These are phyloP conservation scores for Fraxinus anomala DNA, from an alignment of 257 asterid genomes.

Conservation along the genomic window DNA sequence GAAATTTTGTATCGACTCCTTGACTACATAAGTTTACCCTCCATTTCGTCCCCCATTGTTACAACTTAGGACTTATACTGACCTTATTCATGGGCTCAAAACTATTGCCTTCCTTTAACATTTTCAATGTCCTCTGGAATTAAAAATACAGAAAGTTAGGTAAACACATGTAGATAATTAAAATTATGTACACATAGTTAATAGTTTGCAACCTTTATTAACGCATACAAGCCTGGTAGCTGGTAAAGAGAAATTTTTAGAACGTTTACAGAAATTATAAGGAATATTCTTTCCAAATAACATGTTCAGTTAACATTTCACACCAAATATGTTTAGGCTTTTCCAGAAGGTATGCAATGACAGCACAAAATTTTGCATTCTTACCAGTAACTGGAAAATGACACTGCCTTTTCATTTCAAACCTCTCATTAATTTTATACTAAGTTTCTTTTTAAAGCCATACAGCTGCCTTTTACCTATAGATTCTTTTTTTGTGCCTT, in stretches of 20 bases:
- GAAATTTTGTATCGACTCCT: neutral
- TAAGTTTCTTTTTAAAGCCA: conserved; percentile 1
- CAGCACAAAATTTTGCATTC: neutral
- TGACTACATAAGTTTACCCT: neutral
- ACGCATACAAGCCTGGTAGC: neutral
- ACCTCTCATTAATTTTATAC: neutral
- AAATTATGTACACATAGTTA: neutral
- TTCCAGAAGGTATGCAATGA: neutral
- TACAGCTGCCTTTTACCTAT: neutral
- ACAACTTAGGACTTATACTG: neutral
- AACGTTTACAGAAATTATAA: neutral
- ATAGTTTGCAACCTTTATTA: neutral
- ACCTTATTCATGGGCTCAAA: neutral
- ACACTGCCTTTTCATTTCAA: neutral
- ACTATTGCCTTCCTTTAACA: neutral
- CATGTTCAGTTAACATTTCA: neutral
- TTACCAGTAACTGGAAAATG: neutral
- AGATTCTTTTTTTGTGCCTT: neutral
- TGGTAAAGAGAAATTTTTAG: neutral
- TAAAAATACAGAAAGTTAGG: neutral
- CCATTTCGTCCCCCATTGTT: neutral
- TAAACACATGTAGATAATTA: neutral
- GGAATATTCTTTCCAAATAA: neutral
- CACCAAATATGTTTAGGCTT: neutral
- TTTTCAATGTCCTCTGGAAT: neutral